Base-by-base conservation (phyloP, 805 yeast genomes). In the Yarrowia sp. region DNA sequence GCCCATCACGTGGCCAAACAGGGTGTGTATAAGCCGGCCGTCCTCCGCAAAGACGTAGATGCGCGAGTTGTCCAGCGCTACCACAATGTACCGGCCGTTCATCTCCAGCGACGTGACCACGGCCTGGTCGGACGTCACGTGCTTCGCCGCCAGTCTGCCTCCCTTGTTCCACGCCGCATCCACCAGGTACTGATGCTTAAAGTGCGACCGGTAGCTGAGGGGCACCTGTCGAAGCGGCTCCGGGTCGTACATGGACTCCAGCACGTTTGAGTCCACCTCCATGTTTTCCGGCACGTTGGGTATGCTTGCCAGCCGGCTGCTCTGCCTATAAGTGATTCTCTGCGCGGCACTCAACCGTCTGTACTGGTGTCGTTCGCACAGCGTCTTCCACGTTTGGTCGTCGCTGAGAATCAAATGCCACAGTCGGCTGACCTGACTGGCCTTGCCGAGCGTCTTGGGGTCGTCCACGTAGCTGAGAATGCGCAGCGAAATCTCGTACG, bases 1-100 rank as follows among this genome's bases (percentile, higher is more conserved):
- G 49, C 98, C 99, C 83, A 92, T 97, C 65, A 95, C 92, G 77
- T 95, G 99, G 5, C 99, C 99, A 79, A 91, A 92, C 75, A 94
- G 97, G 0, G 98, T 92, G 71, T 97, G 83, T n/a, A 93, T 73
- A 63, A 80, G 74, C 56, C 76, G 72, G 43, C 83, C 83, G 70
- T 77, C 80, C 63, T 74, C 75, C 45, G 77, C 72, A 72, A 83
- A 79, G 35, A 82, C 80, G 65, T 80, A 81, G 43, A 84, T 75
- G 26, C 80, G 74, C 36, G 83, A 78, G 69, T 80, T 77, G 72
- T 82, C 84, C 72, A 83, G 79, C 1, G 83, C 80, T 48, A 81
- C 75, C 40, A 79, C 79, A 36, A 80, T 78, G 70, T 79, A 81
- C 43, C 74, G 72, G 52, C 74, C 77, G 32, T 76, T 72, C 76